Evolutionary conservation across 108 stramenopile genomes (phyloP).

Genomic region (Discostella stelligeroides): DNA sequence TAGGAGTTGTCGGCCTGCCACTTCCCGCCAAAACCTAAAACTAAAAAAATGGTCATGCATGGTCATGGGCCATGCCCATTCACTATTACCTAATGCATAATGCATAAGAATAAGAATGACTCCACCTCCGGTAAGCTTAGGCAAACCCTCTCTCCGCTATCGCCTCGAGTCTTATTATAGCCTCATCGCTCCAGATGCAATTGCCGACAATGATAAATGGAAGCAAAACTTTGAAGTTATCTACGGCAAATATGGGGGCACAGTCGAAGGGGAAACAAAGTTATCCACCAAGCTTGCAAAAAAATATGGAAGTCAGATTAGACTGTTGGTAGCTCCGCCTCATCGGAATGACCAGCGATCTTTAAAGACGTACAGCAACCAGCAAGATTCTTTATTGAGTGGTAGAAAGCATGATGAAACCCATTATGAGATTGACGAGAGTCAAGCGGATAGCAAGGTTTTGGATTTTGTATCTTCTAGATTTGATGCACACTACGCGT

Average conservation of each 20-base stretch:
- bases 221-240: constrained; percentile 70
- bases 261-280: constrained; percentile 67
- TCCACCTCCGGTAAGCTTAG: constrained; percentile 56
- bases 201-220: constrained; percentile 62
- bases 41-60: no score
- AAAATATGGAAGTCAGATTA: constrained; percentile 76
- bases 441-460: constrained; percentile 55
- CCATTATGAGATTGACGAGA: constrained; percentile 49
- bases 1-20: no score
- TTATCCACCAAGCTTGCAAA: constrained; percentile 70
- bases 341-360: constrained; percentile 23
- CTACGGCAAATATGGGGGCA: constrained; percentile 76
- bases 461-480: constrained; percentile 55
- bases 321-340: constrained; percentile 54
- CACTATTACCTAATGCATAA: no score
- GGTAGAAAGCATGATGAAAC: constrained; percentile 48
- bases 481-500: constrained; percentile 73
- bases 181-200: constrained; percentile 69
- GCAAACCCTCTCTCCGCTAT: constrained; percentile 72
- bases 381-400: neutral
- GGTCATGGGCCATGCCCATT: no score
- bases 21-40: no score
- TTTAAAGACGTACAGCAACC: neutral
- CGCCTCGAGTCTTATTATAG: constrained; percentile 87
- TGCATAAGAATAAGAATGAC: no score